Conservation (phyloP, 495 filamentous ascomycete species). For the Neurospora pannonica region DNA sequence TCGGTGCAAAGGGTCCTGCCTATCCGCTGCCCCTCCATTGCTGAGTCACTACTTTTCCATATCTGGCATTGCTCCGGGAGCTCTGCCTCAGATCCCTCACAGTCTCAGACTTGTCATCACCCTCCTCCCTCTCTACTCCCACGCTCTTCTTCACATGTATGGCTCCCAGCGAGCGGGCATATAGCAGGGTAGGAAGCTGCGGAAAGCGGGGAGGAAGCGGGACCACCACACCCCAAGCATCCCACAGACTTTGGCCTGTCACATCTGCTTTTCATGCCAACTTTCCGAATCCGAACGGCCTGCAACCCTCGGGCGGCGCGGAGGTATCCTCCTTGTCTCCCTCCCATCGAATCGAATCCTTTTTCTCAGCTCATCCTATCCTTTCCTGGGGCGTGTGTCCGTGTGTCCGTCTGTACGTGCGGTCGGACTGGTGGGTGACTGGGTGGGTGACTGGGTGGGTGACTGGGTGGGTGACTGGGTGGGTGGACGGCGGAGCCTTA, state of each 20-base stretch:
- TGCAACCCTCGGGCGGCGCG: not conserved
- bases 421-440: not conserved
- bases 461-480: conserved; percentile 2
- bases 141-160: not conserved
- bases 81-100: not conserved
- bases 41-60: not conserved
- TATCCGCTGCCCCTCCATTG: not conserved
- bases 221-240: not conserved
- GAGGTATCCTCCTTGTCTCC: not conserved
- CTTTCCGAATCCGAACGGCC: not conserved
- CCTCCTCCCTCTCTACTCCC: not conserved
- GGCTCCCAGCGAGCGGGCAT: not conserved
- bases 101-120: not conserved
- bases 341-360: not conserved
- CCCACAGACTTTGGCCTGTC: not conserved
- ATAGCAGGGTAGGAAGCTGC: not conserved
- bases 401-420: no score
- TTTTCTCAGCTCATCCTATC: not conserved
- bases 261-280: not conserved
- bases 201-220: not conserved
- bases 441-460: no score
- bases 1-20: not conserved
- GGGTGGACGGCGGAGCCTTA: conserved; percentile 5
- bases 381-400: not conserved
- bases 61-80: not conserved